Conservation (phyloP, 176 grass and related monocot species). For the Thinopyrum elongatum region DNA sequence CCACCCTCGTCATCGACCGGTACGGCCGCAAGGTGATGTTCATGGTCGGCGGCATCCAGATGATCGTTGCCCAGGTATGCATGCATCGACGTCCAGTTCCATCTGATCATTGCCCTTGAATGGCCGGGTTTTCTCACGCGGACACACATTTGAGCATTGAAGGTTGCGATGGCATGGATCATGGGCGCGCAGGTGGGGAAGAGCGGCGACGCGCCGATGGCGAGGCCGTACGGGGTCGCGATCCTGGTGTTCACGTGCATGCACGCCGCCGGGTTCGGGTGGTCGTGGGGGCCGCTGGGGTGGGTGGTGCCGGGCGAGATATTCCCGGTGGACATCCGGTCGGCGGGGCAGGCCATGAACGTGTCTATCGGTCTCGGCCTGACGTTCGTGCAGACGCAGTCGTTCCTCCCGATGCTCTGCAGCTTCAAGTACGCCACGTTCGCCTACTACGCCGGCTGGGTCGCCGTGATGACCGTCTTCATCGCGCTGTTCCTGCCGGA, state of each 20-base stretch:
- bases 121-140: not conserved
- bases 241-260: slow-evolving; percentile 53
- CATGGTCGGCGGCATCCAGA: slow-evolving; percentile 66
- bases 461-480: slow-evolving; percentile 70
- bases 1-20: slow-evolving; percentile 65
- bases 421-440: slow-evolving; percentile 67
- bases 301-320: slow-evolving; percentile 82
- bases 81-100: not conserved
- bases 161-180: slow-evolving; percentile 73
- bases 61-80: slow-evolving; percentile 74
- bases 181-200: slow-evolving; percentile 52
- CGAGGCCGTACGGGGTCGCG: slow-evolving; percentile 44
- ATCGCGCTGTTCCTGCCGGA: slow-evolving; percentile 65
- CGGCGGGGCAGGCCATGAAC: slow-evolving; percentile 72
- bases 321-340: slow-evolving; percentile 82
- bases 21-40: slow-evolving; percentile 73
- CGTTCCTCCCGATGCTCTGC: slow-evolving; percentile 88
- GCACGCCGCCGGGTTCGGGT: slow-evolving; percentile 63
- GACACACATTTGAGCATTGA: not conserved
- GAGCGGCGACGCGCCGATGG: slow-evolving; percentile 36
- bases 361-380: slow-evolving; percentile 49
- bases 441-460: slow-evolving; percentile 69
- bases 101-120: not conserved
- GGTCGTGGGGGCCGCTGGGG: slow-evolving; percentile 76
- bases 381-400: slow-evolving; percentile 79